phyloP scores from a whole-genome alignment of 1,284 basidiomycete genomes.

The Gymnopus androsaceus region DNA sequence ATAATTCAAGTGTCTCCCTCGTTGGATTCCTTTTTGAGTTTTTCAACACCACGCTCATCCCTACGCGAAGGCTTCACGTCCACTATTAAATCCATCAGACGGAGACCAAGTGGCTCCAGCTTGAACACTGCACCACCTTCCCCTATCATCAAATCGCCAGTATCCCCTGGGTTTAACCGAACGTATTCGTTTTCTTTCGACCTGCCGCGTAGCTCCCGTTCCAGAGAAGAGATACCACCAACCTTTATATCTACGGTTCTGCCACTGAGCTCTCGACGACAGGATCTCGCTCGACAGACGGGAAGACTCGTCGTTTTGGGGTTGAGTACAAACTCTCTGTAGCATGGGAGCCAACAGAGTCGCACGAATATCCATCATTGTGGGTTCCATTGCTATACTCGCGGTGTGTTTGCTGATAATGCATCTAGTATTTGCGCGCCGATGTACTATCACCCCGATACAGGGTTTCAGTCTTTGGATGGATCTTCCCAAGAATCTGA shows the following conservation, averaged over 20 bases:
- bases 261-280: slow-evolving; percentile 15
- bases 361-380: slow-evolving; percentile 45
- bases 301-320: slow-evolving; percentile 25
- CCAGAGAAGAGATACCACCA: slow-evolving; percentile 62
- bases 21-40: slow-evolving; percentile 26
- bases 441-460: slow-evolving; percentile 58
- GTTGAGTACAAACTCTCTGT: slow-evolving; percentile 60
- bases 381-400: slow-evolving; percentile 36
- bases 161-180: slow-evolving; percentile 30
- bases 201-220: slow-evolving; percentile 49
- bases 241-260: slow-evolving; percentile 45
- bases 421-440: slow-evolving; percentile 59
- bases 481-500: slow-evolving; percentile 40
- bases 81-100: slow-evolving; percentile 29
- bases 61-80: slow-evolving; percentile 52
- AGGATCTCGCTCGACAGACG: slow-evolving; percentile 24
- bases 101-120: slow-evolving; percentile 43
- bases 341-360: slow-evolving; percentile 59
- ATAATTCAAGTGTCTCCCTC: slow-evolving; percentile 45
- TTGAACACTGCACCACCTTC: slow-evolving; percentile 32
- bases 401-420: neutral
- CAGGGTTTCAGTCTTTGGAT: slow-evolving; percentile 61
- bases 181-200: slow-evolving; percentile 61
- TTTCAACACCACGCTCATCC: slow-evolving; percentile 38
- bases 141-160: slow-evolving; percentile 14